phyloP scores from a whole-genome alignment of 2,329 filamentous ascomycete species.

The Nothopassalora personata region DNA sequence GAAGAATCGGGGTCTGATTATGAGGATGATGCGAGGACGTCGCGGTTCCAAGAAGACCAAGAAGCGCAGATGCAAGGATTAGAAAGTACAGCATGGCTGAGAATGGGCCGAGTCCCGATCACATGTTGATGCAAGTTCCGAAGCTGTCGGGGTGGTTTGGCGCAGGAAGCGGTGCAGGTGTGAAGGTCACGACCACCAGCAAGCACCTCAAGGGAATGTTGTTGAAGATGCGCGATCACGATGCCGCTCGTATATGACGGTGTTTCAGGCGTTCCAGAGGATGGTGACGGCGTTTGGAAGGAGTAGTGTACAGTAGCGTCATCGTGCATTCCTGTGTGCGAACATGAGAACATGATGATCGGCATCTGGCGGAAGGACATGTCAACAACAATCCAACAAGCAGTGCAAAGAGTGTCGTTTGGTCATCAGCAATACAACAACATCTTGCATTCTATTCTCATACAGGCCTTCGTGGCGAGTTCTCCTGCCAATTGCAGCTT shows the following conservation, averaged over 20 bases:
- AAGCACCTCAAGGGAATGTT: neutral
- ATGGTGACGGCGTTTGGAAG: no score
- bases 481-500: no score
- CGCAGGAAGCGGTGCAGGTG: neutral
- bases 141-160: neutral
- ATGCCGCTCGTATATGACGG: neutral
- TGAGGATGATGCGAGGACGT: constrained; percentile 12
- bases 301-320: no score
- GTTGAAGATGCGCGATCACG: neutral
- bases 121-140: constrained; percentile 28
- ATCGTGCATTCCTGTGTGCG: no score
- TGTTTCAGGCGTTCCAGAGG: no score
- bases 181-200: neutral
- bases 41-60: constrained; percentile 20
- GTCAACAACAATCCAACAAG: no score
- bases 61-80: constrained; percentile 13
- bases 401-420: neutral
- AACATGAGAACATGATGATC: no score
- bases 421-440: neutral
- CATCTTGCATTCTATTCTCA: neutral
- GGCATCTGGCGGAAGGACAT: no score
- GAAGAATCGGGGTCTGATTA: constrained; percentile 30
- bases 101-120: constrained; percentile 5
- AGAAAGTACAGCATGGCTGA: constrained; percentile 3
- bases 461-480: no score